phyloP scores from a whole-genome alignment of 2,329 filamentous ascomycete species.

The Talaromyces sp. region DNA sequence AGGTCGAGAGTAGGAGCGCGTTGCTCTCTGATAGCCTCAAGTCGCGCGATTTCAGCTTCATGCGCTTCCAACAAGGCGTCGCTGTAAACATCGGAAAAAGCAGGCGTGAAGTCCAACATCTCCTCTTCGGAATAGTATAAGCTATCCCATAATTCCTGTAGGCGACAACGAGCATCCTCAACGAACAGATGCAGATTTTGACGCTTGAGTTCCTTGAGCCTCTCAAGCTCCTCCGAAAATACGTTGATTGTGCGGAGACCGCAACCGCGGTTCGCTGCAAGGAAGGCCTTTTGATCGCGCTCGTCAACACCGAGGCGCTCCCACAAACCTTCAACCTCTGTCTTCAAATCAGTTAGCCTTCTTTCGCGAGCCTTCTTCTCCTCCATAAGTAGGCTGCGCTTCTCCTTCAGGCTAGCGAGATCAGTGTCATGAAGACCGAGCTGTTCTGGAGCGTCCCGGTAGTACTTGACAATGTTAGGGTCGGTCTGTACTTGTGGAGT shows the following conservation, averaged over 20 bases:
- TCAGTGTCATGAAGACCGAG: constrained; percentile 88
- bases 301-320: constrained; percentile 79
- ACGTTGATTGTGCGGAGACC: constrained; percentile 91
- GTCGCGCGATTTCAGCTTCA: constrained; percentile 77
- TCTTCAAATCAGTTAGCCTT: constrained; percentile 67
- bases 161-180: constrained; percentile 81
- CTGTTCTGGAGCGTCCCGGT: constrained; percentile 87
- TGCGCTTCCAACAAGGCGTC: constrained; percentile 93
- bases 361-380: constrained; percentile 85
- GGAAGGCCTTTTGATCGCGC: constrained; percentile 74
- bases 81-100: constrained; percentile 94
- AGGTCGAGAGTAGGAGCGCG: constrained; percentile 76
- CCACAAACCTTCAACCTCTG: constrained; percentile 81
- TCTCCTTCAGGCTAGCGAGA: constrained; percentile 63
- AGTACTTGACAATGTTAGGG: constrained; percentile 76
- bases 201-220: constrained; percentile 86
- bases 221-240: constrained; percentile 81
- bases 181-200: constrained; percentile 95
- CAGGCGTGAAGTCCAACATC: constrained; percentile 96
- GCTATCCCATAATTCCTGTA: constrained; percentile 92
- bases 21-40: constrained; percentile 80
- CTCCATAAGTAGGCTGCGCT: constrained; percentile 75
- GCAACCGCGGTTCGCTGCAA: constrained; percentile 82
- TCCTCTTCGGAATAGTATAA: constrained; percentile 96
- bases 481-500: constrained; percentile 93